Evolutionary conservation across 257 asterid species (phyloP).

Genomic region (Salvia splendens): DNA sequence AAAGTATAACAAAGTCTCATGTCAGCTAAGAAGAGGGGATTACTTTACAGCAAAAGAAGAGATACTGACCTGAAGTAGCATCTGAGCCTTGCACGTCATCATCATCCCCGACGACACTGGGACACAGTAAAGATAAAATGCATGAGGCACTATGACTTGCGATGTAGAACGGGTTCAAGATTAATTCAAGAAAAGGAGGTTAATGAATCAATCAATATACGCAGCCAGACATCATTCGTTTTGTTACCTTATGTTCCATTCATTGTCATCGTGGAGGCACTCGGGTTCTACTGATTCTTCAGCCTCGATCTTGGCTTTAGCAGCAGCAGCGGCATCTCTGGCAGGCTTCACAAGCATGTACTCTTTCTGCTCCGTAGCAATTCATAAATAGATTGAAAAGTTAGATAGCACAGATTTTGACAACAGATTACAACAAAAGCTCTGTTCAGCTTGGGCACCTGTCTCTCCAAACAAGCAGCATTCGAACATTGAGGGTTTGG

Average conservation of each 20-base stretch:
- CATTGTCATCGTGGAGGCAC: conserved; percentile 81
- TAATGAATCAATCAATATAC: not conserved
- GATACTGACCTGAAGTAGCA: conserved; percentile 55
- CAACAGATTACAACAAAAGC: conserved; percentile 3
- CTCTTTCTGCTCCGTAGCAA: conserved; percentile 60
- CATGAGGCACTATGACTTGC: not conserved
- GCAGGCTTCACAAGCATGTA: conserved; percentile 74
- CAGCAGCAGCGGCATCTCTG: conserved; percentile 85
- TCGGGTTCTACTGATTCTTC: conserved; percentile 53
- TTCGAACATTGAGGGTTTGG: conserved; percentile 96
- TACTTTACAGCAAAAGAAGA: conserved; percentile 7
- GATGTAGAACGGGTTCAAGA: conserved; percentile 12
- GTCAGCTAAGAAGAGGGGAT: not conserved
- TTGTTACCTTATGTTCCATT: conserved; percentile 89
- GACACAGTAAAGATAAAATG: conserved; percentile 38
- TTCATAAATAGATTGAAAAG: conserved; percentile 7
- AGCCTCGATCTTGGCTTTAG: conserved; percentile 62
- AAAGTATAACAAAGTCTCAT: conserved; percentile 11
- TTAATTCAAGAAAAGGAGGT: not conserved
- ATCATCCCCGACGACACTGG: conserved; percentile 78
- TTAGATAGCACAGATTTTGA: conserved; percentile 6
- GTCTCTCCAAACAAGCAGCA: conserved; percentile 93
- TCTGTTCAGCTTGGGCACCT: conserved; percentile 48
- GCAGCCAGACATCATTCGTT: not conserved
- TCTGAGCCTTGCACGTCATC: conserved; percentile 45